These are phyloP conservation scores for Endothia cerciana DNA, from an alignment of 2,329 filamentous ascomycete species.

Conservation along the genomic window DNA sequence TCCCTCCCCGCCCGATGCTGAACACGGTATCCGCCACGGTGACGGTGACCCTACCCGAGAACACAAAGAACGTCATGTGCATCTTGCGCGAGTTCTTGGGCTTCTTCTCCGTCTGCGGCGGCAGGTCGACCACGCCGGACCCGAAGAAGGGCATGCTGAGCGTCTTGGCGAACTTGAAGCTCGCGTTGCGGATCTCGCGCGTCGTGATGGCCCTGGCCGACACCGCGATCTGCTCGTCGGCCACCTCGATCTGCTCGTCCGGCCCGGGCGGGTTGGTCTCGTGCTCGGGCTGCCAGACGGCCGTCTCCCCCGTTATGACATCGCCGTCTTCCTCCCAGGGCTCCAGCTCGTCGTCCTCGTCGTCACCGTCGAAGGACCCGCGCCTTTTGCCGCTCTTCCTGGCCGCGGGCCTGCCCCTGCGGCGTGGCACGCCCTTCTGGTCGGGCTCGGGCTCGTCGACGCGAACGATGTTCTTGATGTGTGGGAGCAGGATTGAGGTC, in stretches of 20 bases:
- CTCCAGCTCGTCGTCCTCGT: slow-evolving; percentile 61
- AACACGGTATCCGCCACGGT: slow-evolving; percentile 77
- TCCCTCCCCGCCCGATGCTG: slow-evolving; percentile 82
- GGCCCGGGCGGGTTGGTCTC: slow-evolving; percentile 57
- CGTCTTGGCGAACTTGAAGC: slow-evolving; percentile 89
- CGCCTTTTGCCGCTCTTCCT: slow-evolving; percentile 36
- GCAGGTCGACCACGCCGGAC: slow-evolving; percentile 86
- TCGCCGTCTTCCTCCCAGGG: slow-evolving; percentile 74
- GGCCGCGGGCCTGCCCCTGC: slow-evolving; percentile 18
- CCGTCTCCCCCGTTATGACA: slow-evolving; percentile 64
- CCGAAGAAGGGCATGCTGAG: slow-evolving; percentile 85
- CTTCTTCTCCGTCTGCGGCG: slow-evolving; percentile 80
- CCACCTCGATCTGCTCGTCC: slow-evolving; percentile 58
- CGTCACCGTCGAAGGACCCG: slow-evolving; percentile 53
- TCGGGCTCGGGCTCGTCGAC: slow-evolving; percentile 62
- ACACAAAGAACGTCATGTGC: slow-evolving; percentile 96
- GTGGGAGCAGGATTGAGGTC: slow-evolving; percentile 63
- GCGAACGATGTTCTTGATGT: slow-evolving; percentile 77
- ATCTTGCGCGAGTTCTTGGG: slow-evolving; percentile 93
- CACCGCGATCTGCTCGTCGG: slow-evolving; percentile 61
- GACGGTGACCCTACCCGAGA: slow-evolving; percentile 79
- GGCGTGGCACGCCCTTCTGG: slow-evolving; percentile 28
- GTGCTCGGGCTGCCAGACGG: slow-evolving; percentile 64
- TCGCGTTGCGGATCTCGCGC: slow-evolving; percentile 63
- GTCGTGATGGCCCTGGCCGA: slow-evolving; percentile 60